A percentile compares a stretch with the other conserved stretches of the same genome.
Evolutionary conservation across 495 filamentous ascomycete species (phyloP).

Genomic region (Amphirosellinia nigrospora): DNA sequence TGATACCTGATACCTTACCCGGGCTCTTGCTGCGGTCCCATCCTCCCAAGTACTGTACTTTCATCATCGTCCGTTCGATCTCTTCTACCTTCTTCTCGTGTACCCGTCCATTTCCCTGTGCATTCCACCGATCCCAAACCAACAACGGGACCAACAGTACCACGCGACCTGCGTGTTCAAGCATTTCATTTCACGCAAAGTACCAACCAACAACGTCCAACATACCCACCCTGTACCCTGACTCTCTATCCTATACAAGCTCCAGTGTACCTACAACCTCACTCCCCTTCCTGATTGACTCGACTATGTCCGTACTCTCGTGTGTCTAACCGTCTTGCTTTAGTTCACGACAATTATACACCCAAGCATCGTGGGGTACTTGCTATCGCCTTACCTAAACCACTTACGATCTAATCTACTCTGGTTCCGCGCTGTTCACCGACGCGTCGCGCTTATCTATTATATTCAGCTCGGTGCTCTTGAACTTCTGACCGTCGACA

Average conservation of each 20-base stretch:
- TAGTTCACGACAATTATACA: conserved; percentile 18
- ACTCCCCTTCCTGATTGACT: conserved; percentile 17
- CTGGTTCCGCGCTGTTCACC: conserved; percentile 3
- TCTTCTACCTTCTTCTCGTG: conserved; percentile 22
- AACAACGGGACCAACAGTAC: conserved; percentile 27
- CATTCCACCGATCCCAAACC: conserved; percentile 23
- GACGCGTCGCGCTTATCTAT: conserved; percentile 16
- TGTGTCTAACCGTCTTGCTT: conserved; percentile 21
- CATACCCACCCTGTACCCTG: conserved; percentile 28
- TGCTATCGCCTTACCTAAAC: conserved; percentile 2
- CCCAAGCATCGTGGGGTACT: conserved; percentile 21
- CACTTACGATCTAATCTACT: conserved; percentile 1
- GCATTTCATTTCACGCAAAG: conserved; percentile 15
- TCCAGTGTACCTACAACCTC: conserved; percentile 25
- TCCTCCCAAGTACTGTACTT: conserved; percentile 18
- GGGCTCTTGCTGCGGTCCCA: conserved; percentile 2
- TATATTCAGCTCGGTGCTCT: conserved; percentile 9
- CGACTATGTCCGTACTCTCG: background rate
- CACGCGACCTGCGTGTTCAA: conserved; percentile 23
- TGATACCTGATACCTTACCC: conserved; percentile 7
- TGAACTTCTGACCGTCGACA: background rate
- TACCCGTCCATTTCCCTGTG: conserved; percentile 23
- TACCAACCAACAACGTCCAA: conserved; percentile 20
- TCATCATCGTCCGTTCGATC: background rate
- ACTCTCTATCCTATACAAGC: conserved; percentile 23